phyloP scores from a whole-genome alignment of 441 rosid species.

The Rhodomyrtus psidioides region DNA sequence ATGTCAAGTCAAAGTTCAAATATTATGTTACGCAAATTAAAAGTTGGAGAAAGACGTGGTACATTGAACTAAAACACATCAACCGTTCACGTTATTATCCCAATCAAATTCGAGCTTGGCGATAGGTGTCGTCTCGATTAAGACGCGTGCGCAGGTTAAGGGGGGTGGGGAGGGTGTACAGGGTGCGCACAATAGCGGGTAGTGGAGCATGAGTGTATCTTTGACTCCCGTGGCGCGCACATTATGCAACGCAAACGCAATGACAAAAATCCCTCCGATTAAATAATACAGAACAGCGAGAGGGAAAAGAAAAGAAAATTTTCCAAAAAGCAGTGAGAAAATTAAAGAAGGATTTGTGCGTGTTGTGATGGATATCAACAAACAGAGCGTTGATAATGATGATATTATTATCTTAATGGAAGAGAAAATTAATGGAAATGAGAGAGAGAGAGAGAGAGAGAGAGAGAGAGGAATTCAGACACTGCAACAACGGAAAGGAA shows the following conservation, averaged over 20 bases:
- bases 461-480: neutral
- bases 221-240: neutral
- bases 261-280: neutral
- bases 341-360: neutral
- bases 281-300: neutral
- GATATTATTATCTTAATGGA: neutral
- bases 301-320: neutral
- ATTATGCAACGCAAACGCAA: neutral
- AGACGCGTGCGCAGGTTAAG: neutral
- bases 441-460: neutral
- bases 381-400: neutral
- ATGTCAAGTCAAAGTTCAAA: too few species aligned
- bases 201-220: neutral
- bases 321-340: neutral
- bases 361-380: neutral
- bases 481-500: neutral
- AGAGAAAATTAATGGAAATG: neutral
- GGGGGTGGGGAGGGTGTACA: neutral
- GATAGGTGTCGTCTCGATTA: neutral
- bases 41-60: neutral
- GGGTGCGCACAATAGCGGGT: neutral
- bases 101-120: too few species aligned
- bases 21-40: neutral
- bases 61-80: fast-evolving
- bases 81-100: too few species aligned